Evolutionary conservation across 2,329 filamentous ascomycete species (phyloP).

Genomic region (Verticillium tricorpus): DNA sequence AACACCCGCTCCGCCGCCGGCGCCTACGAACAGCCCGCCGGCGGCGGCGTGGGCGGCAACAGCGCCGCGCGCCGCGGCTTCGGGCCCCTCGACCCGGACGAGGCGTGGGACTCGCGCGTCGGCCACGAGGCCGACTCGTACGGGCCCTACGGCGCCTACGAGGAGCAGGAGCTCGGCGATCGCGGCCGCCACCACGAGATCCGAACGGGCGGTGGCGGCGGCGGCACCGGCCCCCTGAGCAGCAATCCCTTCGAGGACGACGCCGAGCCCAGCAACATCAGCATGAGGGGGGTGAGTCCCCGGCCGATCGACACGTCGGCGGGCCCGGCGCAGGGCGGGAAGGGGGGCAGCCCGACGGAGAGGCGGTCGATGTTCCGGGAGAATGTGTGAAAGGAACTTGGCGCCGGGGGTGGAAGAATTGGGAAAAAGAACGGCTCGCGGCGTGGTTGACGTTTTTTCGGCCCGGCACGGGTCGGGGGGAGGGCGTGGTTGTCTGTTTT

Average conservation of each 20-base stretch:
- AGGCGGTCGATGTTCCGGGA: conserved; percentile 67
- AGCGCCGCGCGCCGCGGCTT: conserved; percentile 50
- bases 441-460: no score
- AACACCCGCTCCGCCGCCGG: conserved; percentile 63
- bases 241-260: conserved; percentile 70
- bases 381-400: conserved; percentile 46
- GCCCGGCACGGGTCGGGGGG: no score
- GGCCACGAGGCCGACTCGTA: conserved; percentile 66
- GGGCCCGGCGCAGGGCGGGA: conserved; percentile 32
- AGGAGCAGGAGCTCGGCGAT: conserved; percentile 64
- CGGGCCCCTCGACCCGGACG: conserved; percentile 72
- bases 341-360: conserved; percentile 58
- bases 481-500: no score
- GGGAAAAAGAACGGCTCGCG: no score
- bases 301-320: conserved; percentile 58
- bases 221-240: conserved; percentile 33
- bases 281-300: conserved; percentile 69
- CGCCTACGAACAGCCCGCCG: conserved; percentile 60
- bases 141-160: conserved; percentile 61
- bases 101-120: conserved; percentile 80
- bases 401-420: not conserved
- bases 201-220: conserved; percentile 21
- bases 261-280: conserved; percentile 56
- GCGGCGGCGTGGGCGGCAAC: conserved; percentile 20
- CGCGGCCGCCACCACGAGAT: conserved; percentile 8